Evolutionary conservation across 768 basidiomycete species (phyloP).

Genomic region (Rhizopogon sp.): DNA sequence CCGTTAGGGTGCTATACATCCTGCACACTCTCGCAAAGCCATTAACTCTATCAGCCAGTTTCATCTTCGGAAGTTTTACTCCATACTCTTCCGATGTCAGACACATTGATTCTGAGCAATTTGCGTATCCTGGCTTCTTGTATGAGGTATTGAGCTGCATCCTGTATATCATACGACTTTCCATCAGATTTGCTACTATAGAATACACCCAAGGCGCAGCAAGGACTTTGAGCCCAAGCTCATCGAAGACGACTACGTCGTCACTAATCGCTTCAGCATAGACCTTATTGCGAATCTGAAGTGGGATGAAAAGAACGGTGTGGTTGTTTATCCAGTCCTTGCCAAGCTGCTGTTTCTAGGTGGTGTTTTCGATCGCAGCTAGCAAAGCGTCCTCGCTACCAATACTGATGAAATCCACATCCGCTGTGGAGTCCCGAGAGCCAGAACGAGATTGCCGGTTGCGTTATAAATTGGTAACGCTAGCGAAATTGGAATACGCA

Average conservation of each 20-base stretch:
- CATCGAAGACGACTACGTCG: slow-evolving; percentile 8
- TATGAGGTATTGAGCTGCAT: slow-evolving; percentile 8
- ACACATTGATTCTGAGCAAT: not conserved
- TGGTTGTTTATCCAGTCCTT: not conserved
- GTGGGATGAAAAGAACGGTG: not conserved
- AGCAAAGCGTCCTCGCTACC: not conserved
- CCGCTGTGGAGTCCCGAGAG: not conserved
- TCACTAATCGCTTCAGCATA: slow-evolving; percentile 7
- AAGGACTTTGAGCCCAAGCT: slow-evolving; percentile 9
- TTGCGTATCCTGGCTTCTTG: not conserved
- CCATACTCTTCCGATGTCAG: not conserved
- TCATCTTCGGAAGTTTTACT: not conserved
- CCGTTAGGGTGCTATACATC: too few relatives aligned
- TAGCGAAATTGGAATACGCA: not conserved
- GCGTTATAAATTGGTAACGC: not conserved
- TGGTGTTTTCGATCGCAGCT: not conserved
- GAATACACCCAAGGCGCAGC: slow-evolving; percentile 11
- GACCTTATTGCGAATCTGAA: not conserved
- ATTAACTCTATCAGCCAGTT: not conserved
- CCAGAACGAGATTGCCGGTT: not conserved
- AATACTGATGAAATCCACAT: not conserved
- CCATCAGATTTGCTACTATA: slow-evolving; percentile 7
- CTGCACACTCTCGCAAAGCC: not conserved
- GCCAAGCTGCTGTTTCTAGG: not conserved
- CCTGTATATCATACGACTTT: slow-evolving; percentile 7